phyloP scores from a whole-genome alignment of 768 basidiomycete genomes.

The Agaricus blazei region DNA sequence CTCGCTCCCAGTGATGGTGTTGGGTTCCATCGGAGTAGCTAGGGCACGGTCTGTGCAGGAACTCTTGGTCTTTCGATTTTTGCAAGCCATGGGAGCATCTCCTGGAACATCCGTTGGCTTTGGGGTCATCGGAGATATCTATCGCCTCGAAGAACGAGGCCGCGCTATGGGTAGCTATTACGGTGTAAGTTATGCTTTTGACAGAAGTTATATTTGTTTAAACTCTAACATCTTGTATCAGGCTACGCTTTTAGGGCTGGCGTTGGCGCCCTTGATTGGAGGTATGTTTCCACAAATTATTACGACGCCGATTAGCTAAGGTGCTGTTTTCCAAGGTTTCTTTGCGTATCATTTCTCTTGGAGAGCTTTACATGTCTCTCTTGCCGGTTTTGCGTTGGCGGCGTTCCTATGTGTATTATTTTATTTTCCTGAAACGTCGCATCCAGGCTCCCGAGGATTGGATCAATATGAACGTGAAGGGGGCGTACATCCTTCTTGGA shows the following conservation, averaged over 20 bases:
- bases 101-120: constrained; percentile 50
- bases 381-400: constrained; percentile 38
- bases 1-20: constrained; percentile 52
- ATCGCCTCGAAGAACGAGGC: constrained; percentile 56
- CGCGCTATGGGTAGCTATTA: constrained; percentile 58
- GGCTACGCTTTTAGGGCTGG: constrained; percentile 55
- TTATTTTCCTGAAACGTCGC: constrained; percentile 62
- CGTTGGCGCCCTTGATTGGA: constrained; percentile 54
- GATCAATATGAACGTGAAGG: constrained; percentile 32
- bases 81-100: constrained; percentile 68
- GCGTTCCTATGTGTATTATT: constrained; percentile 35
- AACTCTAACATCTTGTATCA: constrained; percentile 13
- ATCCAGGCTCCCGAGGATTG: constrained; percentile 51
- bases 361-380: constrained; percentile 49
- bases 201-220: background rate
- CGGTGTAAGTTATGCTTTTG: constrained; percentile 28
- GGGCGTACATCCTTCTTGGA: constrained; percentile 14
- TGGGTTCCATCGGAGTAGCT: constrained; percentile 60
- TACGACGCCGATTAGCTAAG: background rate
- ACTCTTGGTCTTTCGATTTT: constrained; percentile 58
- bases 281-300: constrained; percentile 25
- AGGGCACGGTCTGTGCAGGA: constrained; percentile 33
- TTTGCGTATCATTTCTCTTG: constrained; percentile 41
- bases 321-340: background rate
- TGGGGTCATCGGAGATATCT: constrained; percentile 65